Evolutionary conservation across 1,284 basidiomycete species (phyloP), one percentile per base, ranked within the genome.

Genomic region (Clitocybe nebularis): DNA sequence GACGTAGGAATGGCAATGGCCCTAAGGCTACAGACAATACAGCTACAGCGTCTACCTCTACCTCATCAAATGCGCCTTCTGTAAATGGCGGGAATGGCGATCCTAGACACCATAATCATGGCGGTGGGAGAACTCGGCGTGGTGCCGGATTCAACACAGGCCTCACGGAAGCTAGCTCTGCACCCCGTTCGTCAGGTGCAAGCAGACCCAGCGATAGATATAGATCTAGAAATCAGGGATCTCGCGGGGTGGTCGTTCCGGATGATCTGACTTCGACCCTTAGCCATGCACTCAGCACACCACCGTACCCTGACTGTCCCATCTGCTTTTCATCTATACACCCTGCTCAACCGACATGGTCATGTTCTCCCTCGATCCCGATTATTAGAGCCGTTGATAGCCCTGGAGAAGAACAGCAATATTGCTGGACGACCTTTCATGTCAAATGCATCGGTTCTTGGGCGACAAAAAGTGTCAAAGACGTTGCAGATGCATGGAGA

Each of bases 401-500:
- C 34, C 66, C 69, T 20, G 48, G 51, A 8, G 56, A 59, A 16
- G 59, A 63, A 29, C 62, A 68, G 14, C 79, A 82, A 45, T 88
- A 80, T 53, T 93, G 90, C 54, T 91, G 85, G 80, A 85, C 77
- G n/a, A 79, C 84, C 0, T 89, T 90, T 52, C 89, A 93, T 61
- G 68, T 91, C 25, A 86, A 83, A 54, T 93, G 89, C 52, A 83
- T 92, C 50, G 70, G 74, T 8, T 70, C 79, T 0, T 92, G 89
- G 89, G 87, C 86, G 0, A 66, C 71, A 22, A 89, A 82, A 71
- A 89, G 78, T 53, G 83, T 89, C 32, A 88, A 84, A 54, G 88
- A 89, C 5, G 56, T 87, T 3, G 69, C 69, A 41, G 86, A 86
- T 49, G 89, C 91, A 0, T 89, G 82, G 73, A 69, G 77, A 1